Conservation (phyloP, 2,329 filamentous ascomycete species). For the Botryosphaeria dothidea region DNA sequence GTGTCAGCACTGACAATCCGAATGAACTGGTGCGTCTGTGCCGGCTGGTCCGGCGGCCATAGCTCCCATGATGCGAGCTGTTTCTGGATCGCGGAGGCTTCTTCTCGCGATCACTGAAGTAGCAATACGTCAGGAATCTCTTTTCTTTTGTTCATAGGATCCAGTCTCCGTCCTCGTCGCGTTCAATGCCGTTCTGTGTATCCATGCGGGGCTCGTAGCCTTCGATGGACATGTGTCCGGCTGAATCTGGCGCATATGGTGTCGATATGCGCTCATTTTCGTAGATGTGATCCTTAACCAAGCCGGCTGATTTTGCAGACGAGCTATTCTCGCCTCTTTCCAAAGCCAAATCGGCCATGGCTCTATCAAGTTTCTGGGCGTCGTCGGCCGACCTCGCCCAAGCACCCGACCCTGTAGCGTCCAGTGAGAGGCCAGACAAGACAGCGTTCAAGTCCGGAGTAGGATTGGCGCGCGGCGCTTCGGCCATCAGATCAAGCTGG, state of each 20-base stretch:
- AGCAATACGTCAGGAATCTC: not conserved
- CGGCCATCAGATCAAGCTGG: slow-evolving; percentile 36
- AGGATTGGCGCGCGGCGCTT: not conserved
- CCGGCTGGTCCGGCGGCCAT: not conserved
- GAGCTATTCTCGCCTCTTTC: slow-evolving; percentile 45
- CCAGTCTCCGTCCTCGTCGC: slow-evolving; percentile 19
- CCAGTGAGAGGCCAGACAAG: slow-evolving; percentile 6
- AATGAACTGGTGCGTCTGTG: not conserved
- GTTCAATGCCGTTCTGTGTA: not conserved
- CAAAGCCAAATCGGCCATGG: slow-evolving; percentile 41
- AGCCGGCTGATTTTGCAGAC: slow-evolving; percentile 30
- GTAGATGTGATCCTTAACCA: slow-evolving; percentile 33
- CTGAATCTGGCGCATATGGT: slow-evolving; percentile 24
- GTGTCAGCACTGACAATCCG: too few species aligned
- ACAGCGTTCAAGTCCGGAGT: slow-evolving; percentile 3
- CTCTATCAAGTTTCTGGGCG: slow-evolving; percentile 27
- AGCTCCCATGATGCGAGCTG: not conserved
- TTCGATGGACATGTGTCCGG: slow-evolving; percentile 37
- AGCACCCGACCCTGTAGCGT: not conserved
- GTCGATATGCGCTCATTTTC: slow-evolving; percentile 28
- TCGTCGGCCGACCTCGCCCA: slow-evolving; percentile 2
- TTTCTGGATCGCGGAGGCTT: not conserved
- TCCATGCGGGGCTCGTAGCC: slow-evolving; percentile 34
- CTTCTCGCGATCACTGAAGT: not conserved
- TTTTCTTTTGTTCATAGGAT: not conserved